These are phyloP conservation scores for Aspergillus haitiensis DNA, from an alignment of 495 filamentous ascomycete species.

Conservation along the genomic window DNA sequence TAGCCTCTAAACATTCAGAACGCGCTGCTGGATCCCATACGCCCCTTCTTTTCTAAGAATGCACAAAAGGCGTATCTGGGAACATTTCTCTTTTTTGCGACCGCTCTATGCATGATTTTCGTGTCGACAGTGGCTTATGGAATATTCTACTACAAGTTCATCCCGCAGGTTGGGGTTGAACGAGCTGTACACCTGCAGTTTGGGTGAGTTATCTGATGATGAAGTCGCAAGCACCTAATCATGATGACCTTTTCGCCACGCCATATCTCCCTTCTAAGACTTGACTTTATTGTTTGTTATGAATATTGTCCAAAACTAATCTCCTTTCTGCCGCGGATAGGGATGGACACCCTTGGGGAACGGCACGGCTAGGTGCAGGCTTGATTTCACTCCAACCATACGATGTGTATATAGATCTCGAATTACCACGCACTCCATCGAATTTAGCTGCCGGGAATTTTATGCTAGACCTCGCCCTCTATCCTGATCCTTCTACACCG, in stretches of 20 bases:
- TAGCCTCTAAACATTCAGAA: constrained; percentile 29
- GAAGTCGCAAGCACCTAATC: neutral
- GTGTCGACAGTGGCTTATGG: constrained; percentile 68
- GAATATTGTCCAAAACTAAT: constrained; percentile 2
- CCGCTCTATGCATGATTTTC: constrained; percentile 58
- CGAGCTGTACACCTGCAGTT: constrained; percentile 79
- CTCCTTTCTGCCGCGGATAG: constrained; percentile 22
- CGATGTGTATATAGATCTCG: constrained; percentile 70
- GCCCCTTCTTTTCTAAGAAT: constrained; percentile 60
- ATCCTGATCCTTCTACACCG: constrained; percentile 40
- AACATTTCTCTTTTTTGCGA: constrained; percentile 60
- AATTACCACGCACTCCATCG: constrained; percentile 61
- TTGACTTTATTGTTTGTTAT: neutral
- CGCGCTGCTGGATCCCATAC: constrained; percentile 36
- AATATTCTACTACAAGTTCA: constrained; percentile 77
- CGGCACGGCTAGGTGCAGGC: constrained; percentile 37
- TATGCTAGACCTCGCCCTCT: constrained; percentile 80
- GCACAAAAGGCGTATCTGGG: constrained; percentile 72
- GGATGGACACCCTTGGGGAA: constrained; percentile 47
- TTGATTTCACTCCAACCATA: constrained; percentile 54
- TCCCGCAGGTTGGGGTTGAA: constrained; percentile 68
- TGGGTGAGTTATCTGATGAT: constrained; percentile 47
- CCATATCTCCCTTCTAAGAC: too few relatives aligned
- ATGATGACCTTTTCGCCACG: too few relatives aligned
- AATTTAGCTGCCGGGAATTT: constrained; percentile 75